Evolutionary conservation across 306 rosid genomes (phyloP).

Genomic region (Sicyos edulis): DNA sequence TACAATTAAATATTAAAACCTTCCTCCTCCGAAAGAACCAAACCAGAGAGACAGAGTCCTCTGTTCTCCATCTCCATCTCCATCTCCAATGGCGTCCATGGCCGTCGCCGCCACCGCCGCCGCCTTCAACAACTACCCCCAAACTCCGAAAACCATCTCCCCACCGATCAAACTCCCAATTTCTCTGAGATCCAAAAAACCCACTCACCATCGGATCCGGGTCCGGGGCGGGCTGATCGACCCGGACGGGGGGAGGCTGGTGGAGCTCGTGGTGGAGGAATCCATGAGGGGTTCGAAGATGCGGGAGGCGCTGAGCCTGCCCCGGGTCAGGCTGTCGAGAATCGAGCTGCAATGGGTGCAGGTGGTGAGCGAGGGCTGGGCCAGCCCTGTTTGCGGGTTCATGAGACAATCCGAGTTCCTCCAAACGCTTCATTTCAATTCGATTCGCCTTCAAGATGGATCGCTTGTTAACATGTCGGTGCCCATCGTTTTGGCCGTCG

Average conservation of each 20-base stretch:
- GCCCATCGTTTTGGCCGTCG: slow-evolving; percentile 82
- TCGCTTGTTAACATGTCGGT: slow-evolving; percentile 86
- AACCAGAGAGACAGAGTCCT: not conserved
- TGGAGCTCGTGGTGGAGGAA: slow-evolving; percentile 54
- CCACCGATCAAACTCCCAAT: slow-evolving; percentile 27
- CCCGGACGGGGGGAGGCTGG: slow-evolving; percentile 93
- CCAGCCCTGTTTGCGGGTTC: slow-evolving; percentile 78
- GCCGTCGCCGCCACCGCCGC: slow-evolving; percentile 44
- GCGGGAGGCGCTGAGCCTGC: slow-evolving; percentile 55
- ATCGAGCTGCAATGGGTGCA: slow-evolving; percentile 89
- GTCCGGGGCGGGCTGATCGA: slow-evolving; percentile 66
- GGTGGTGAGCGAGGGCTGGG: slow-evolving; percentile 95
- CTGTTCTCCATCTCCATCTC: slow-evolving; percentile 26
- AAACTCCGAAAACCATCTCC: slow-evolving; percentile 37
- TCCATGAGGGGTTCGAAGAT: slow-evolving; percentile 41
- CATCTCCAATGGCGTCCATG: slow-evolving; percentile 84
- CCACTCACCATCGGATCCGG: slow-evolving; percentile 28
- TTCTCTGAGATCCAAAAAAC: not conserved
- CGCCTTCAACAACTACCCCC: slow-evolving; percentile 31
- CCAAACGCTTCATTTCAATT: slow-evolving; percentile 99
- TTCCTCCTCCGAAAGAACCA: not conserved
- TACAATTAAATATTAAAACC: not conserved
- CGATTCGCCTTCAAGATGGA: slow-evolving; percentile 70
- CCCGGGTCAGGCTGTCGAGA: slow-evolving; percentile 55
- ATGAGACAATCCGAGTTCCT: slow-evolving; percentile 97